These are phyloP conservation scores for Cardiospermum halicacabum DNA, from an alignment of 345 rosid genomes.

Conservation along the genomic window DNA sequence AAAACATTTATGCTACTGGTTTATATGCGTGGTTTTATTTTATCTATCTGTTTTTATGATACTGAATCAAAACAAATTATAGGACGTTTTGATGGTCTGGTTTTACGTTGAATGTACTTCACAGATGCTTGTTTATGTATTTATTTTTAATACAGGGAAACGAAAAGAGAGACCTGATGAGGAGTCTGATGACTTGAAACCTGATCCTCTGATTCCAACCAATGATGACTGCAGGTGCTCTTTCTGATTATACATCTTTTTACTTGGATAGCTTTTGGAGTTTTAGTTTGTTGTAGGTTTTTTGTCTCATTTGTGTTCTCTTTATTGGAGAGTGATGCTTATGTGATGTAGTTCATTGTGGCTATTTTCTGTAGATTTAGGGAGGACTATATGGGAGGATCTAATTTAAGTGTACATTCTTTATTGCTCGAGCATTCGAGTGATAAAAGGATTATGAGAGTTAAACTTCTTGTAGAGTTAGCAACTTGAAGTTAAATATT, in stretches of 20 bases:
- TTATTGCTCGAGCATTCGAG: not conserved
- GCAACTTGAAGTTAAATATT: not conserved
- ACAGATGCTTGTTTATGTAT: not conserved
- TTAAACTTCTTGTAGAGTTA: not conserved
- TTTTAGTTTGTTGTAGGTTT: not conserved
- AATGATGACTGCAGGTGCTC: slow-evolving; percentile 71
- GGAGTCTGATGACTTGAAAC: slow-evolving; percentile 39
- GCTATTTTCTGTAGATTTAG: not conserved
- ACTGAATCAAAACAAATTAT: not conserved
- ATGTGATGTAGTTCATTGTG: not conserved
- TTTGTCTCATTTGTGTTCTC: not conserved
- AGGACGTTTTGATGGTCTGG: not conserved
- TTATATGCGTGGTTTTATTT: not conserved
- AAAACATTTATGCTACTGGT: not conserved
- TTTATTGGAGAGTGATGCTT: not conserved
- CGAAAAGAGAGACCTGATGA: slow-evolving; percentile 65
- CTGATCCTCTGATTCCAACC: slow-evolving; percentile 52
- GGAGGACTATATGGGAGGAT: not conserved
- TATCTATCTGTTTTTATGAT: slow-evolving; percentile 2
- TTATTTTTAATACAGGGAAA: slow-evolving; percentile 44
- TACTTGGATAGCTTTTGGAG: not conserved
- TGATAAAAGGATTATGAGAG: not conserved
- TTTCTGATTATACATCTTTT: slow-evolving; percentile 5
- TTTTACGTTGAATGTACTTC: not conserved
- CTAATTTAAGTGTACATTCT: not conserved